Evolutionary conservation across 202 grass and related monocot genomes (phyloP).

Genomic region (Dendrocalamus latiflorus): DNA sequence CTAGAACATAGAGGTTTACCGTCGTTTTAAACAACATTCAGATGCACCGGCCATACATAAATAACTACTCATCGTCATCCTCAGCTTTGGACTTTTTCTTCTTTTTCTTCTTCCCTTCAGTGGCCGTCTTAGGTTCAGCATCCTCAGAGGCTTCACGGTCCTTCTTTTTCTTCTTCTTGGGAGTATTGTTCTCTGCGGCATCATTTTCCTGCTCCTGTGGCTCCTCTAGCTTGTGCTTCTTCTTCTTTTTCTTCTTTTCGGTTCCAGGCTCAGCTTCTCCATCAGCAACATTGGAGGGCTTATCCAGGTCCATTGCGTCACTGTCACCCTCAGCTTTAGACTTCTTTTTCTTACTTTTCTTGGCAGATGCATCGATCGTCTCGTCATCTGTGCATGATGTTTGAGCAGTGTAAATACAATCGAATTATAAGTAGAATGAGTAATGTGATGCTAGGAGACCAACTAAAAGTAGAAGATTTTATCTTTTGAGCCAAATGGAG

Average conservation of each 20-base stretch:
- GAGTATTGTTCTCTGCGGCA: constrained; percentile 36
- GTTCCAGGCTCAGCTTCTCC: constrained; percentile 54
- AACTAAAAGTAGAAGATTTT: not conserved
- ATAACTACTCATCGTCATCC: constrained; percentile 32
- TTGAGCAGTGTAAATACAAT: not conserved
- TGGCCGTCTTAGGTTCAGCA: constrained; percentile 40
- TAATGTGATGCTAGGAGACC: not conserved
- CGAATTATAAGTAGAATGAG: not conserved
- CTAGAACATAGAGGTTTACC: constrained; percentile 15
- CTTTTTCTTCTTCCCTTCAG: constrained; percentile 69
- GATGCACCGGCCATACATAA: not conserved
- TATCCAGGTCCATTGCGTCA: constrained; percentile 64
- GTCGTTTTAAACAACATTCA: constrained; percentile 3
- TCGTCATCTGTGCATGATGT: constrained; percentile 6
- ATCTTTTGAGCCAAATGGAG: not conserved
- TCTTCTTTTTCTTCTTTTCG: constrained; percentile 77
- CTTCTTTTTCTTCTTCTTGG: constrained; percentile 80
- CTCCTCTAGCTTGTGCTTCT: constrained; percentile 68
- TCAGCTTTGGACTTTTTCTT: constrained; percentile 49
- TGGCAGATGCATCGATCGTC: constrained; percentile 35
- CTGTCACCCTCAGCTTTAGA: constrained; percentile 37
- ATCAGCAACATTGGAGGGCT: constrained; percentile 28
- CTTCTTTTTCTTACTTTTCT: constrained; percentile 95
- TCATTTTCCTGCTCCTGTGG: constrained; percentile 32
- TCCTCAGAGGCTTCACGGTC: constrained; percentile 20